These are phyloP conservation scores for Omphalea diandra DNA, from an alignment of 441 rosid genomes.

Conservation along the genomic window DNA sequence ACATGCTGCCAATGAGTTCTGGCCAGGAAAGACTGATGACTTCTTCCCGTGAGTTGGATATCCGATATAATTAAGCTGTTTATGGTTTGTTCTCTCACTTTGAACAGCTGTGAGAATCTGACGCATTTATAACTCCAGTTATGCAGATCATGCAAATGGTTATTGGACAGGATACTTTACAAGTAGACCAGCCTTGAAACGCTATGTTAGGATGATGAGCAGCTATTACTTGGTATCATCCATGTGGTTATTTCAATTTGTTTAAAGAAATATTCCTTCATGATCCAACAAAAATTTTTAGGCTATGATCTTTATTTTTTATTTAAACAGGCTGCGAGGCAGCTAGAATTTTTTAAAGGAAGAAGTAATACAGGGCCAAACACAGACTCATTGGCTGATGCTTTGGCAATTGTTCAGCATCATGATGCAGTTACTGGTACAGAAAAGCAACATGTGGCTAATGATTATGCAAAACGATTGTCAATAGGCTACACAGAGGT, in stretches of 20 bases:
- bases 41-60: conserved; percentile 87
- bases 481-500: conserved; percentile 91
- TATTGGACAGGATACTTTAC: conserved; percentile 99
- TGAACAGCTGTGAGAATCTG: conserved; percentile 25
- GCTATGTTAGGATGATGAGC: conserved; percentile 91
- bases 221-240: conserved; percentile 84
- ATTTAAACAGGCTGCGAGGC: conserved; percentile 78
- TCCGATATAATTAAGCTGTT: conserved; percentile 13
- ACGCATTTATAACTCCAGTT: conserved; percentile 48
- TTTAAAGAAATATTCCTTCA: conserved; percentile 7
- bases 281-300: conserved; percentile 8
- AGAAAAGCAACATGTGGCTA: conserved; percentile 92
- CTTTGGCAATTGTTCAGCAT: conserved; percentile 95
- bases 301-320: conserved; percentile 19
- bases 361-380: conserved; percentile 64
- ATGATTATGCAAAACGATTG: conserved; percentile 91
- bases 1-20: conserved; percentile 65
- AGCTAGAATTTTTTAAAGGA: conserved; percentile 87
- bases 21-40: conserved; percentile 93
- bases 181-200: conserved; percentile 93
- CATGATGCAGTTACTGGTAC: conserved; percentile 99
- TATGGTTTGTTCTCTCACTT: conserved; percentile 17
- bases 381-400: conserved; percentile 87
- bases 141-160: conserved; percentile 93
- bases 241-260: conserved; percentile 8